Percentiles rank a stretch among this genome's conserved stretches.
These are phyloP conservation scores for Phialocephala sp. DNA, from an alignment of 2,329 filamentous ascomycete species.

Conservation along the genomic window DNA sequence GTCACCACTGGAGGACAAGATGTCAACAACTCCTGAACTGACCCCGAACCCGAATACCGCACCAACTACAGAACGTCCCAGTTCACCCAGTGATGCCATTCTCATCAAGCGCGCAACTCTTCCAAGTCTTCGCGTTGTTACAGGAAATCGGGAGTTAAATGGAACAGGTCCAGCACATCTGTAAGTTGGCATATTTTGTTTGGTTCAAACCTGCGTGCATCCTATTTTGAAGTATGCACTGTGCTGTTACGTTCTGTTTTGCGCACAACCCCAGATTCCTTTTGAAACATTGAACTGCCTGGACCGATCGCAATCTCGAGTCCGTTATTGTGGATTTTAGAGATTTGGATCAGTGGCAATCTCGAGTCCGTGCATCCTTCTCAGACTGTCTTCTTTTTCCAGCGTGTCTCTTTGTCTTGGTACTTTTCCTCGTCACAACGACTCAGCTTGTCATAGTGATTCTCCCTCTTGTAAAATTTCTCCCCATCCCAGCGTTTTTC, in stretches of 20 bases:
- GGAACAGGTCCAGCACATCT: slow-evolving; percentile 20
- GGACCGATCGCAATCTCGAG: too few relatives aligned
- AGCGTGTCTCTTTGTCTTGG: neutral
- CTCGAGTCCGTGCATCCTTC: neutral
- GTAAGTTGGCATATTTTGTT: slow-evolving; percentile 29
- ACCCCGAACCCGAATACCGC: neutral
- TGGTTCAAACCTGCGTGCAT: neutral
- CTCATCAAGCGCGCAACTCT: slow-evolving; percentile 39
- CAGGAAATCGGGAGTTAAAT: slow-evolving; percentile 30
- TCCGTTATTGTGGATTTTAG: too few relatives aligned
- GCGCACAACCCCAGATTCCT: too few relatives aligned
- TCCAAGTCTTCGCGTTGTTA: slow-evolving; percentile 34
- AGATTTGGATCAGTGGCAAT: neutral
- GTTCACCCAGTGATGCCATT: slow-evolving; percentile 44
- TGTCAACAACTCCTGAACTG: neutral
- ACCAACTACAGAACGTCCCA: slow-evolving; percentile 28
- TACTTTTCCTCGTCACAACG: too few relatives aligned
- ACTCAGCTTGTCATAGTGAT: too few relatives aligned
- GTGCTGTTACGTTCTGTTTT: neutral
- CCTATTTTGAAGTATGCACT: neutral
- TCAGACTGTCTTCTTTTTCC: neutral
- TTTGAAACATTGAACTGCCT: too few relatives aligned
- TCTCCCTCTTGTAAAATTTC: too few relatives aligned
- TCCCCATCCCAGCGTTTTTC: neutral
- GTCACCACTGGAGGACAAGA: slow-evolving; percentile 9